A percentile compares a stretch with the other conserved stretches of the same genome.
Conservation (phyloP, 2,329 filamentous ascomycete species). For the Achaetomium macrosporum region DNA sequence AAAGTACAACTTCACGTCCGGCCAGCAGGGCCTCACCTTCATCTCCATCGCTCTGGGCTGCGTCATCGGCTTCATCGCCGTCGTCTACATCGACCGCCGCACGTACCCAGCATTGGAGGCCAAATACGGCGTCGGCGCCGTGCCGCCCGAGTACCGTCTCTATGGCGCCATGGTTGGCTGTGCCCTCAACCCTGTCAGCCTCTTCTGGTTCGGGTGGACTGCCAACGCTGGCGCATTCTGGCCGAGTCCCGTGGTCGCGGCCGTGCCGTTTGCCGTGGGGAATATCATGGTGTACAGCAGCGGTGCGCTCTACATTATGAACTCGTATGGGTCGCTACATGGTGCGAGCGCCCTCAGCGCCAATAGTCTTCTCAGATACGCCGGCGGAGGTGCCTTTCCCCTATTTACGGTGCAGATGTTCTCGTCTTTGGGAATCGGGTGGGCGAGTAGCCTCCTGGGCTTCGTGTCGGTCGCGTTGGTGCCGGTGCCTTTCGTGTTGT, state of each 20-base stretch:
- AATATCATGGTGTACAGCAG: constrained; percentile 10
- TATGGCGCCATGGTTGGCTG: constrained; percentile 14
- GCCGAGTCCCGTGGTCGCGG: constrained; percentile 6
- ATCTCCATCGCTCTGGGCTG: constrained; percentile 13
- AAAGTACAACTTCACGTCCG: constrained; percentile 24
- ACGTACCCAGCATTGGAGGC: constrained; percentile 6
- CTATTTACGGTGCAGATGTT: constrained; percentile 11
- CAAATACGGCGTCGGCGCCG: neutral
- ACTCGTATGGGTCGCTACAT: constrained; percentile 6
- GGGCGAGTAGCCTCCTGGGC: constrained; percentile 9
- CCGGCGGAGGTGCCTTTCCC: constrained; percentile 4
- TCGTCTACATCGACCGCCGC: constrained; percentile 7
- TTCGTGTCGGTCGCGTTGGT: constrained; percentile 8
- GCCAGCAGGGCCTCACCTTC: constrained; percentile 11
- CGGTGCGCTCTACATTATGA: constrained; percentile 11
- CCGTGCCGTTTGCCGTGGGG: constrained; percentile 9
- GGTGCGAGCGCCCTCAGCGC: constrained; percentile 11
- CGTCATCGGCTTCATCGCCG: constrained; percentile 6
- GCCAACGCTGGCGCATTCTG: constrained; percentile 4
- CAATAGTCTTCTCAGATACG: constrained; percentile 11
- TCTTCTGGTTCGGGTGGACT: constrained; percentile 15
- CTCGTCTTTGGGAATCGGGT: constrained; percentile 6
- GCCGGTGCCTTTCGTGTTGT: constrained; percentile 13
- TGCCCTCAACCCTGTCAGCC: constrained; percentile 4
- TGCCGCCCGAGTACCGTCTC: constrained; percentile 10